Percentiles rank a stretch among this genome's conserved stretches.
Conservation (phyloP, 306 rosid genomes). For the Boehmeria nivea region DNA sequence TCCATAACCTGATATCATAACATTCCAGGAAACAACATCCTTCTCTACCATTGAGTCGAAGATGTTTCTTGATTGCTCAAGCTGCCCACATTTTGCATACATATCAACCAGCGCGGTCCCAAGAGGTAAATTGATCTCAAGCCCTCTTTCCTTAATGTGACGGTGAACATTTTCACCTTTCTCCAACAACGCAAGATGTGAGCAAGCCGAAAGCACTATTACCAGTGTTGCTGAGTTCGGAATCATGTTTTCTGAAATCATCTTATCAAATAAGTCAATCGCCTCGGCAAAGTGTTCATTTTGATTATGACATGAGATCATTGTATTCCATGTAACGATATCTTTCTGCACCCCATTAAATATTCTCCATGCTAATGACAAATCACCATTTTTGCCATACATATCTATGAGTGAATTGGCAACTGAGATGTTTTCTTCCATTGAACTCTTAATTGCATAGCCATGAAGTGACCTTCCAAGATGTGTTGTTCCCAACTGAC, state of each 20-base stretch:
- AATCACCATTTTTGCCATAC: conserved; percentile 65
- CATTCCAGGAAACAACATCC: conserved; percentile 69
- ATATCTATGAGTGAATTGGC: conserved; percentile 58
- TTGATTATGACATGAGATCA: conserved; percentile 56
- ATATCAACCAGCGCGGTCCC: conserved; percentile 69
- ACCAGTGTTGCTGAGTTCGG: conserved; percentile 54
- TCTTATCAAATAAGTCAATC: conserved; percentile 38
- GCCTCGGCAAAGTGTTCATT: conserved; percentile 41
- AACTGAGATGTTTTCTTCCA: conserved; percentile 32
- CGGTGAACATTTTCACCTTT: conserved; percentile 47
- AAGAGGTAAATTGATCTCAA: conserved; percentile 47
- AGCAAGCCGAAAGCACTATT: conserved; percentile 57
- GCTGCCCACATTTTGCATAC: conserved; percentile 79
- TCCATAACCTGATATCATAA: conserved; percentile 69
- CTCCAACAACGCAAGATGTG: conserved; percentile 58
- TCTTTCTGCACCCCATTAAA: conserved; percentile 37
- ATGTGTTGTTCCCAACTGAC: conserved; percentile 32
- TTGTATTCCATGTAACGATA: conserved; percentile 57
- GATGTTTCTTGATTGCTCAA: conserved; percentile 48
- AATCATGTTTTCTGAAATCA: conserved; percentile 42
- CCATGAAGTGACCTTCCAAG: conserved; percentile 64
- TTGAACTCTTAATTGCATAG: conserved; percentile 36
- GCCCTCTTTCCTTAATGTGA: conserved; percentile 37
- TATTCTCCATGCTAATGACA: conserved; percentile 40
- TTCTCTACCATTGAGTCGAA: conserved; percentile 52